Percentiles rank a stretch among this genome's conserved stretches.
phyloP scores from a whole-genome alignment of 176 grass and related monocot species.

The Bromus sterilis region DNA sequence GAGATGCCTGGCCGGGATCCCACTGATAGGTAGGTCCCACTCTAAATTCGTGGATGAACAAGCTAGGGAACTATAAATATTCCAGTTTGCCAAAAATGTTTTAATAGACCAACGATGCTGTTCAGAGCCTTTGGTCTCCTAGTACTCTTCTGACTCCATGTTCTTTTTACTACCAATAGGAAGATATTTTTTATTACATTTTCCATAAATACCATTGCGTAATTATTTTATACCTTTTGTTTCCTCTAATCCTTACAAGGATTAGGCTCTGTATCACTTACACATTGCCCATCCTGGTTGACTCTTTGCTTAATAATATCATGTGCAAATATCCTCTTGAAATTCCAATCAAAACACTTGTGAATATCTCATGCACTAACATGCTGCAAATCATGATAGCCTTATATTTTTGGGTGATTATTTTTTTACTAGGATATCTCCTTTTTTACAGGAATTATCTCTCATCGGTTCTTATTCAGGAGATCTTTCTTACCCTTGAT shows the following conservation, averaged over 20 bases:
- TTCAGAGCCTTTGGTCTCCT: neutral
- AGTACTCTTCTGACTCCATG: neutral
- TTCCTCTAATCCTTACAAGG: neutral
- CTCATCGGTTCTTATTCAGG: conserved; percentile 97
- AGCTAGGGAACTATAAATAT: neutral
- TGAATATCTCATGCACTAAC: neutral
- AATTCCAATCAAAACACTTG: neutral
- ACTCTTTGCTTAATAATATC: neutral
- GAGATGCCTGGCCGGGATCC: conserved; percentile 99
- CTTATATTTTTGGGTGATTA: neutral
- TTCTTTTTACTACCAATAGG: neutral
- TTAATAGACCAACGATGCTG: neutral
- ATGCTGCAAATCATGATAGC: neutral
- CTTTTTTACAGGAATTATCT: conserved; percentile 81
- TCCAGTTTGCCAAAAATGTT: neutral
- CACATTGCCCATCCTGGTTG: neutral
- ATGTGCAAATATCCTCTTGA: neutral
- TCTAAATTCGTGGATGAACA: neutral
- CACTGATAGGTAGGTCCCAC: conserved; percentile 72
- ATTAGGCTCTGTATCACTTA: neutral
- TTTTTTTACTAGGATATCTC: neutral
- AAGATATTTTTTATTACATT: neutral
- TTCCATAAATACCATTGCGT: neutral
- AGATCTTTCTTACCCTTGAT: conserved; percentile 99
- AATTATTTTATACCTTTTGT: neutral